Evolutionary conservation across 139 green algal species (phyloP), one percentile per base, ranked within the genome.

Genomic region (Picochlorum sp.): DNA sequence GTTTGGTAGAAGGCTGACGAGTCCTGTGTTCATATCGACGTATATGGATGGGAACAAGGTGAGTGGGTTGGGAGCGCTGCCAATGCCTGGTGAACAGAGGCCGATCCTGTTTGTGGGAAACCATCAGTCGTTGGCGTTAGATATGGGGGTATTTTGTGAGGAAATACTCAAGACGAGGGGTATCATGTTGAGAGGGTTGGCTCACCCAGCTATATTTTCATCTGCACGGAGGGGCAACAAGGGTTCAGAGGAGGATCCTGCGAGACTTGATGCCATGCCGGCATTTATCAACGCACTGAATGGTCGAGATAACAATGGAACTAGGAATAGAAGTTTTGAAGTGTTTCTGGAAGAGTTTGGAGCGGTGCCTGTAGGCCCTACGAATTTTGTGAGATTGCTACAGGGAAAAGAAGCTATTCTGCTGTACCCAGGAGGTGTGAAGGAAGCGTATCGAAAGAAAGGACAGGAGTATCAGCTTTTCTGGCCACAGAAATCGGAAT

Each of bases 41-140:
- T 50, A 30, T 4, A 51, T 62, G 5, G 79, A 83, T 8, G 82
- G 83, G 28, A 59, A 26, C 16, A 60, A 85, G 26, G 61, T 66
- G 31, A 68, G 77, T 55, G 80, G 80, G 1, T 60, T 88, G 60
- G 63, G 37, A n/a, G 49, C 60, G 11, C 50, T 86, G 18, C 72
- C 78, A 24, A 69, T 20, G 58, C 21, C 58, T 18, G 60, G 59
- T 13, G 13, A 56, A 9, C 58, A 50, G 55, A 69, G 84, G 20
- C 88, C 88, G 1, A 34, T 95, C 26, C 75, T 95, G 68, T 81
- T 96, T 41, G 84, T 97, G 28, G 91, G 92, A 65, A 98, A 98
- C 78, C 92, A 98, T 79, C 88, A 96, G 68, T 82, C 83, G 3
- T 82, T 90, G 63, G 83, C 86, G 0, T 65, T 85, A 9, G 90